These are phyloP conservation scores for Paratinospora sagittata DNA, from an alignment of 164 flowering plant species.

Conservation along the genomic window DNA sequence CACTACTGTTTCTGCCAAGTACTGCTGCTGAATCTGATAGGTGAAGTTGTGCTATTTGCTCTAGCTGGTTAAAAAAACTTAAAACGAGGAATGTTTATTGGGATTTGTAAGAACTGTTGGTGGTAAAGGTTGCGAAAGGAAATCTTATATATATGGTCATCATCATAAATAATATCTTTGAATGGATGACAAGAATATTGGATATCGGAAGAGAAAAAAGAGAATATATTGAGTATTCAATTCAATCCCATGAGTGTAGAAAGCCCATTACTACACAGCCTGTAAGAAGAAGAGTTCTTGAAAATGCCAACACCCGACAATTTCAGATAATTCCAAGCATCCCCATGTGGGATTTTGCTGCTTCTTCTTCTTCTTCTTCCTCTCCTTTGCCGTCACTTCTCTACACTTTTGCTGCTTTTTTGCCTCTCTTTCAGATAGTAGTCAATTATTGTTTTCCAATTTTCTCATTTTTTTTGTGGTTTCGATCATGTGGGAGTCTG, in stretches of 20 bases:
- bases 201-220: too few relatives aligned
- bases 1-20: too few relatives aligned
- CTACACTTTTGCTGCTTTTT: conserved; percentile 10
- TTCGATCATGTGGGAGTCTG: conserved; percentile 84
- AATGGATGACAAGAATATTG: too few relatives aligned
- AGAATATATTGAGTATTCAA: too few relatives aligned
- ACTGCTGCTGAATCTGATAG: too few relatives aligned
- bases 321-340: conserved; percentile 42
- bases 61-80: too few relatives aligned
- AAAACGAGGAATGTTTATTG: background rate
- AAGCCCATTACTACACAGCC: conserved; percentile 69
- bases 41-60: too few relatives aligned
- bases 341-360: conserved; percentile 46
- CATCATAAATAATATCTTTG: too few relatives aligned
- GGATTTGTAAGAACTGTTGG: background rate
- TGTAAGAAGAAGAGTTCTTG: conserved; percentile 33
- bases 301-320: conserved; percentile 37
- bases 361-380: conserved; percentile 12
- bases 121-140: too few relatives aligned
- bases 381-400: conserved; percentile 3
- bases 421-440: conserved; percentile 6
- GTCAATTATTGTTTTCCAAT: conserved; percentile 10
- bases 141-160: too few relatives aligned
- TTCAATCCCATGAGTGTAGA: background rate
- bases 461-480: conserved; percentile 9